Evolutionary conservation across 1,284 basidiomycete genomes (phyloP).

Genomic region (Trametes polyzona): DNA sequence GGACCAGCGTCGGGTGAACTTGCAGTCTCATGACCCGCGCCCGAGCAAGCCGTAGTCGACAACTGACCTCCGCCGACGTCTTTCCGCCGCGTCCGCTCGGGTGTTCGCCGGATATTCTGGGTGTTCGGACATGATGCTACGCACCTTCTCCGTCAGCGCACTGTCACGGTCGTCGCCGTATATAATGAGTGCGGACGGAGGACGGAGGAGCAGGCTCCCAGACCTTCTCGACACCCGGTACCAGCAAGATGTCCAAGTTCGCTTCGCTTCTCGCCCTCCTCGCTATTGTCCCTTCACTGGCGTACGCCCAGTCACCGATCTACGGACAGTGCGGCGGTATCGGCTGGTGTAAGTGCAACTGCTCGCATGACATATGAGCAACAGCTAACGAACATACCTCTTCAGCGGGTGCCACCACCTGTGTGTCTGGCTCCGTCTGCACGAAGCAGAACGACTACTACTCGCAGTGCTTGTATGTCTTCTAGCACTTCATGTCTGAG

Average conservation of each 20-base stretch:
- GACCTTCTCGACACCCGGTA: slow-evolving; percentile 18
- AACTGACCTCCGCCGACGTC: slow-evolving; percentile 45
- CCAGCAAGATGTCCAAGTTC: slow-evolving; percentile 51
- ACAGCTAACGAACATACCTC: slow-evolving; percentile 1
- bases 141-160: neutral
- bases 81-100: slow-evolving; percentile 47
- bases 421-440: slow-evolving; percentile 43
- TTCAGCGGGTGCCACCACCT: slow-evolving; percentile 53
- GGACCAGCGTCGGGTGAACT: slow-evolving; percentile 21
- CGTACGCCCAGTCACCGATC: slow-evolving; percentile 45
- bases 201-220: slow-evolving; percentile 21
- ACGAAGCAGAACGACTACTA: slow-evolving; percentile 52
- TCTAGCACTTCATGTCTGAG: neutral
- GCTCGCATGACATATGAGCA: neutral
- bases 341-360: slow-evolving; percentile 47
- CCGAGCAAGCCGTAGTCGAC: slow-evolving; percentile 14
- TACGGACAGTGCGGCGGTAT: slow-evolving; percentile 58
- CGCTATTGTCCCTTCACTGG: slow-evolving; percentile 49
- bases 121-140: slow-evolving; percentile 15
- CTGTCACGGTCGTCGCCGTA: slow-evolving; percentile 6
- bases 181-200: slow-evolving; percentile 17
- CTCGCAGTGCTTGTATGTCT: slow-evolving; percentile 58
- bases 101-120: slow-evolving; percentile 46
- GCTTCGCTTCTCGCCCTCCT: slow-evolving; percentile 50
- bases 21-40: slow-evolving; percentile 28